Percentiles rank a stretch among this genome's conserved stretches.
Conservation (phyloP, 768 basidiomycete genomes). For the Collybia sp. region DNA sequence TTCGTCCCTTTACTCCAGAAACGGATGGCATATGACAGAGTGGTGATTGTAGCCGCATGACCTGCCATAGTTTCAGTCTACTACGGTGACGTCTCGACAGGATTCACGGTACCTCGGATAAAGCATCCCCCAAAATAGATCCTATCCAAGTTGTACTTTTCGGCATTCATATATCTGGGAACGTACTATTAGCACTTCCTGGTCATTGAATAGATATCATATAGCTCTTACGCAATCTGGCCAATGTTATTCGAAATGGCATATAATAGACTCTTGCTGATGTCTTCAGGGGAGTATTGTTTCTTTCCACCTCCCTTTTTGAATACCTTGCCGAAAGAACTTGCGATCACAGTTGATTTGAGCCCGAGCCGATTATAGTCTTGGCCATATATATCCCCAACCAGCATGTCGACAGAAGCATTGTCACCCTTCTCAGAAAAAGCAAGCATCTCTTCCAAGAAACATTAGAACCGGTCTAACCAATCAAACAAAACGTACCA, state of each 20-base stretch:
- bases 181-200: slow-evolving; percentile 3
- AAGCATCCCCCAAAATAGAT: slow-evolving; percentile 99
- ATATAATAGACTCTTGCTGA: slow-evolving; percentile 90
- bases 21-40: slow-evolving; percentile 96
- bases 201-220: neutral
- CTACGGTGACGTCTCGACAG: neutral
- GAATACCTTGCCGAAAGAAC: slow-evolving; percentile 98
- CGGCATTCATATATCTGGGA: slow-evolving; percentile 95
- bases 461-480: slow-evolving; percentile 5
- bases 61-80: slow-evolving; percentile 43
- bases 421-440: slow-evolving; percentile 95
- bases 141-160: slow-evolving; percentile 93
- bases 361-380: slow-evolving; percentile 94
- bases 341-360: slow-evolving; percentile 97
- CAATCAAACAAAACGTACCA: slow-evolving; percentile 50
- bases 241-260: slow-evolving; percentile 99
- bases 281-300: slow-evolving; percentile 86
- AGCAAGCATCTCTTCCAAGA: slow-evolving; percentile 81
- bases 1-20: slow-evolving; percentile 99
- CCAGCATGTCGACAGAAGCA: slow-evolving; percentile 93
- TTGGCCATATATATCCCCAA: slow-evolving; percentile 98
- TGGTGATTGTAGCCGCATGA: slow-evolving; percentile 95
- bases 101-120: slow-evolving; percentile 72
- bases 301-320: slow-evolving; percentile 78
- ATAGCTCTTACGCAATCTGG: slow-evolving; percentile 88